phyloP scores from a whole-genome alignment of 2,329 filamentous ascomycete species.

The Fusarium sp. region DNA sequence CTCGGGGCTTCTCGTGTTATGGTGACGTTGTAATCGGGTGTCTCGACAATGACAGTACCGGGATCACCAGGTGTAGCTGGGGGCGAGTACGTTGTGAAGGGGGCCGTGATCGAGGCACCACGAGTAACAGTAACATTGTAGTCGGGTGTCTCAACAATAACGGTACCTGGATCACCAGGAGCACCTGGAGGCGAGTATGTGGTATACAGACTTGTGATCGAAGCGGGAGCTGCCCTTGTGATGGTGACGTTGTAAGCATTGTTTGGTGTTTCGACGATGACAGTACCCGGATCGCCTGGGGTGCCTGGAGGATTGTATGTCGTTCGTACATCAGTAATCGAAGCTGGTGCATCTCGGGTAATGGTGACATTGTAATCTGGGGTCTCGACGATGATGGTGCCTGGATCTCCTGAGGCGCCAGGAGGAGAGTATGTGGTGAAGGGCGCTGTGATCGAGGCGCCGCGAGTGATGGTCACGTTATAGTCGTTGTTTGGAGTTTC shows the following conservation, averaged over 20 bases:
- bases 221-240: conserved; percentile 5
- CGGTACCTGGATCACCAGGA: conserved; percentile 19
- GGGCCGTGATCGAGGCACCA: not conserved
- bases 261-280: conserved; percentile 18
- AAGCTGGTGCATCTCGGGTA: not conserved
- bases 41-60: conserved; percentile 22
- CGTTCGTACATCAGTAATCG: not conserved
- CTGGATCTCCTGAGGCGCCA: conserved; percentile 13
- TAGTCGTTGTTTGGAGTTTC: conserved; percentile 23
- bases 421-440: conserved; percentile 13
- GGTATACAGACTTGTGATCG: conserved; percentile 1
- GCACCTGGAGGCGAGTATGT: conserved; percentile 13
- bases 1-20: conserved; percentile 8
- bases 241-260: conserved; percentile 23
- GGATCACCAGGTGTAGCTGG: conserved; percentile 18
- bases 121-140: conserved; percentile 25
- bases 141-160: conserved; percentile 20
- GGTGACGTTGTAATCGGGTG: conserved; percentile 16
- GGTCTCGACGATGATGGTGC: conserved; percentile 20
- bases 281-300: conserved; percentile 19
- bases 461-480: conserved; percentile 16
- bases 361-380: conserved; percentile 26
- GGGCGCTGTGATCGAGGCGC: conserved; percentile 7
- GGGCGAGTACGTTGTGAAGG: conserved; percentile 13
- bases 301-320: conserved; percentile 6